Percentiles rank a stretch among this genome's conserved stretches.
Conservation (phyloP, 73 alveolate species). For the Loxodes magnus region DNA sequence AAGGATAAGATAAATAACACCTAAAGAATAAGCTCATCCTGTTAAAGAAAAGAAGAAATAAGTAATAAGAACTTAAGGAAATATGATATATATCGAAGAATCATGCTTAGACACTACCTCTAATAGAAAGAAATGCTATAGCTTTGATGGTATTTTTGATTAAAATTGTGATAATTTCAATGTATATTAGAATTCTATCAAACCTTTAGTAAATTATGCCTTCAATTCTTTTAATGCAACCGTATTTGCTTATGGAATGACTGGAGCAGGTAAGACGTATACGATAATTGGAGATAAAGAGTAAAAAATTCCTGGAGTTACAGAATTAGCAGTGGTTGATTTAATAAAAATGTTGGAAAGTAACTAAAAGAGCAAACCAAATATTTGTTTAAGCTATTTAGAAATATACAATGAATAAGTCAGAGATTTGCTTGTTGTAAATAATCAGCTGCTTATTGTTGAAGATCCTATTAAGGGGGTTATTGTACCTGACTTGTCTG, state of each 20-base stretch:
- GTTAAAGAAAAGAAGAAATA: not conserved
- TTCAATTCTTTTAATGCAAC: constrained; percentile 79
- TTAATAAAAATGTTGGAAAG: constrained; percentile 53
- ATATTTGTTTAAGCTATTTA: constrained; percentile 72
- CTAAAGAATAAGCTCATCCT: not conserved
- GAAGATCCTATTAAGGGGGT: constrained; percentile 90
- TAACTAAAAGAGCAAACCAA: constrained; percentile 40
- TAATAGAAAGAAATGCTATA: constrained; percentile 39
- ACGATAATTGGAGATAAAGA: constrained; percentile 78
- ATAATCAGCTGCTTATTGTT: constrained; percentile 52
- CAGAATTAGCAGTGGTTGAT: constrained; percentile 73
- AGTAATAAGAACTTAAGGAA: not conserved
- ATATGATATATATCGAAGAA: not conserved
- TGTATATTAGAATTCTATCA: constrained; percentile 51
- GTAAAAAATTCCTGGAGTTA: constrained; percentile 23
- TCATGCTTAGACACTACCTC: constrained; percentile 18
- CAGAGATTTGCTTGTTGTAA: constrained; percentile 64
- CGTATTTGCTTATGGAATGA: constrained; percentile 85
- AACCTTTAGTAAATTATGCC: constrained; percentile 51
- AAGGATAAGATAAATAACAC: not conserved
- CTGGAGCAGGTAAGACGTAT: constrained; percentile 87
- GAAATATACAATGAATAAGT: constrained; percentile 95
- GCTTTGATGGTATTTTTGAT: constrained; percentile 68
- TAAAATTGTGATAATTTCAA: constrained; percentile 44
- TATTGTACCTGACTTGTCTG: constrained; percentile 57